Conservation (phyloP, 768 basidiomycete genomes). For the Rhodosporidiobolus odoratus region DNA sequence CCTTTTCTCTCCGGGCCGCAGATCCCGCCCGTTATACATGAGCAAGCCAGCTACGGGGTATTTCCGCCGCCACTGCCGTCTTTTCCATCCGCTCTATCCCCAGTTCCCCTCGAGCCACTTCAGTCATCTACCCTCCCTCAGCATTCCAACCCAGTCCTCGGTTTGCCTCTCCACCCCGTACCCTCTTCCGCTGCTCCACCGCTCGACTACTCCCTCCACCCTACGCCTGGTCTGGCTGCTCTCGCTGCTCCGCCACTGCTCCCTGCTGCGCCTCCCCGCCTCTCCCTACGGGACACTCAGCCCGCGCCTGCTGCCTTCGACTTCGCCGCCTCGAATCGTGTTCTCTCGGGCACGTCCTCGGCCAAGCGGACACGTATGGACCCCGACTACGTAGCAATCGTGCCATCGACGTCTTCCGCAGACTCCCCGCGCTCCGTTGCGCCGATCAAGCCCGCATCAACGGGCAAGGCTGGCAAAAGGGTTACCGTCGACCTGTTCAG, state of each 20-base stretch:
- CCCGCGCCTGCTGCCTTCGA: background rate
- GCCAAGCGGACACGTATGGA: background rate
- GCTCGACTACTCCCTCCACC: background rate
- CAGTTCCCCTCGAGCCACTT: too few relatives aligned
- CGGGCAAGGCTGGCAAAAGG: slow-evolving; percentile 7
- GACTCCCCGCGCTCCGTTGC: background rate
- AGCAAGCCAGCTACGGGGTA: too few relatives aligned
- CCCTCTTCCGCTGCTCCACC: background rate
- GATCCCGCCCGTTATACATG: too few relatives aligned
- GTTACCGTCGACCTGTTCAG: slow-evolving; percentile 9
- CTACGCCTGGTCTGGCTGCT: background rate
- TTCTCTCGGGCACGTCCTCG: background rate
- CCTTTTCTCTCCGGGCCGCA: too few relatives aligned
- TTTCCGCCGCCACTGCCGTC: too few relatives aligned
- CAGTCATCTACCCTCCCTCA: too few relatives aligned
- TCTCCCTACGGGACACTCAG: background rate
- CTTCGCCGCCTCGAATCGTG: background rate
- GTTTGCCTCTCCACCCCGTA: background rate
- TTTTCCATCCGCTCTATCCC: too few relatives aligned
- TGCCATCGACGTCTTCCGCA: background rate
- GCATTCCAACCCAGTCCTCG: too few relatives aligned
- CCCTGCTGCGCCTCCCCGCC: background rate
- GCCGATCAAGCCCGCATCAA: background rate
- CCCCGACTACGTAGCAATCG: too few relatives aligned
- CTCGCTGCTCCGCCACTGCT: background rate